Conservation (phyloP, 345 rosid genomes). For the Raphanus raphanistrum region DNA sequence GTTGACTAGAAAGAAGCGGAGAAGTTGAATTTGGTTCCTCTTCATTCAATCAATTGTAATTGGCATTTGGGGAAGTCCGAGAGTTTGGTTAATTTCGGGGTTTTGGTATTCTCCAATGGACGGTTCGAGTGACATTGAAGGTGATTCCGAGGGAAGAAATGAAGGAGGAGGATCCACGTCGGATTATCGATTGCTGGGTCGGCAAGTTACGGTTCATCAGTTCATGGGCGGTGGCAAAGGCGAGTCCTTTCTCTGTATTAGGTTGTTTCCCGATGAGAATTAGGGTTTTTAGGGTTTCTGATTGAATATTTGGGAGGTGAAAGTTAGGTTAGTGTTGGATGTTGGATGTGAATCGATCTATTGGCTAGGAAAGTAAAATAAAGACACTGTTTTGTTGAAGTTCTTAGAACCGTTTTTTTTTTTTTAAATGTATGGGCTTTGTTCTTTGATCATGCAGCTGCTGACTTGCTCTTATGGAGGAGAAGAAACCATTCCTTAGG, state of each 20-base stretch:
- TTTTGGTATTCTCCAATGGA: conserved; percentile 29
- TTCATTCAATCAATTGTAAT: not conserved
- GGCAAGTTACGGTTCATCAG: conserved; percentile 44
- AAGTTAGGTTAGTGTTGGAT: conserved; percentile 21
- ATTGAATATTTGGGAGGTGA: conserved; percentile 10
- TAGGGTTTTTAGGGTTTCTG: conserved; percentile 26
- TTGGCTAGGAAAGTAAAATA: not conserved
- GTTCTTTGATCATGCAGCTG: conserved; percentile 48
- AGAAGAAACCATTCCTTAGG: conserved; percentile 59
- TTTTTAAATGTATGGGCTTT: not conserved
- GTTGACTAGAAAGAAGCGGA: conserved; percentile 35
- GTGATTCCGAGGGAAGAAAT: conserved; percentile 38
- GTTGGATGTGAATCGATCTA: conserved; percentile 7
- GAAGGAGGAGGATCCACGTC: conserved; percentile 26
- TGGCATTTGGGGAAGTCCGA: not conserved
- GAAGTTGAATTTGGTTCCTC: conserved; percentile 25
- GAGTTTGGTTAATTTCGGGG: not conserved
- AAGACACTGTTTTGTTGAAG: not conserved
- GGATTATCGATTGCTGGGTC: conserved; percentile 43
- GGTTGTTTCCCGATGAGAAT: not conserved
- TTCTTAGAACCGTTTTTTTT: not conserved
- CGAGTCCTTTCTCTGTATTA: conserved; percentile 10
- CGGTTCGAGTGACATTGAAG: conserved; percentile 34
- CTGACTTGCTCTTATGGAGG: conserved; percentile 83
- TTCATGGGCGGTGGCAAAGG: conserved; percentile 58